Evolutionary conservation across 352 stramenopile species (phyloP), one percentile per base, ranked within the genome.

Genomic region (Phytophthora podocarpi): DNA sequence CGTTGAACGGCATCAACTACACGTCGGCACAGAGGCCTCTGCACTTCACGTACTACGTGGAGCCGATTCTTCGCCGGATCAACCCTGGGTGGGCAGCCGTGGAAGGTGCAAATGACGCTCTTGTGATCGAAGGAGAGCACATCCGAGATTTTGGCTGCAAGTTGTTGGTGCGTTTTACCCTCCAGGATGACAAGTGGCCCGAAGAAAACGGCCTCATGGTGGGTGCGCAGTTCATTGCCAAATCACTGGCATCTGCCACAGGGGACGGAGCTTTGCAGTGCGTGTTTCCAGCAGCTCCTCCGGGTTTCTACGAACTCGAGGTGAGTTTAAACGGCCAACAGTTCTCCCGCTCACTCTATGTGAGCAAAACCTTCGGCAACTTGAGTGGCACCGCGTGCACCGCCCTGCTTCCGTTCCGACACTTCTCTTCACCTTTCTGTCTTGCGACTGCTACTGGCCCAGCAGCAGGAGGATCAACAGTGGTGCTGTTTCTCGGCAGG

Each of bases 1-100:
- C 79, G 0, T 59, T 91, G 30, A 89, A 91, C n/a, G 82, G 80
- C 0, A 91, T 91, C 36, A 84, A 89, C 59, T 90, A 89, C 57
- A 91, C 78, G 6, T 85, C 66, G 0, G 48, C 70, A 1, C 80
- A 82, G 24, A 64, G 34, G 3, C 72, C 62, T 3, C 74, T 91
- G 8, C 70, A 72, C 7, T 91, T 73, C 51, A 79, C 62, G 27
- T 91, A 90, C 45, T 91, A 89, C 26, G 34, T 74, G 3, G 69
- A 81, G 6, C 78, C 80, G 8, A 56, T 81, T 20, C 72, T 91
- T 47, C 76, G 62, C 5, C 80, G 74, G 4, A 74, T 91, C 15
- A 70, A 61, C 1, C 82, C 80, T 8, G 55, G 66, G 0, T 91
- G 80, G 80, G 73, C 70, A 9, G 45, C 80, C 0, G 56, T 72